Percentiles rank a stretch among this genome's conserved stretches.
phyloP scores from a whole-genome alignment of 495 filamentous ascomycete genomes.

The Aspergillus nidulans region DNA sequence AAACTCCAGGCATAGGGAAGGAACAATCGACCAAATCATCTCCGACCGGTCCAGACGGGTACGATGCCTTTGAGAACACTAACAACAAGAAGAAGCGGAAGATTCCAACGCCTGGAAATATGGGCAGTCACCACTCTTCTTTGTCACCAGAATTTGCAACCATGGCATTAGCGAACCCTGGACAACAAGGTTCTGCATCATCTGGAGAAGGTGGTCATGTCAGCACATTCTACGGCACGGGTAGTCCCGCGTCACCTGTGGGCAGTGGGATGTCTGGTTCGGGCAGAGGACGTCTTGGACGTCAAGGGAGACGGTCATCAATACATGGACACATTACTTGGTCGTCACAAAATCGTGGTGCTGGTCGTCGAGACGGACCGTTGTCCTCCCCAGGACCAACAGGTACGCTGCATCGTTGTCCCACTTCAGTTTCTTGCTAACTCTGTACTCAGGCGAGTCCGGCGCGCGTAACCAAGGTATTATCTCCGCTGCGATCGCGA shows the following conservation, averaged over 20 bases:
- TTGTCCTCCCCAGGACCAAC: constrained; percentile 37
- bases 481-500: constrained; percentile 86
- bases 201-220: constrained; percentile 44
- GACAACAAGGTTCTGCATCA: constrained; percentile 35
- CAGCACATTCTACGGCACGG: constrained; percentile 55
- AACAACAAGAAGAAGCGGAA: constrained; percentile 99
- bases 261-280: constrained; percentile 69
- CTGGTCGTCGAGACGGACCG: constrained; percentile 35
- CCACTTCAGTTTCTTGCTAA: constrained; percentile 3
- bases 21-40: constrained; percentile 29
- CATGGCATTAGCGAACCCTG: constrained; percentile 52
- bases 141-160: constrained; percentile 59
- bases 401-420: constrained; percentile 25
- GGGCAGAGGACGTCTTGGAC: constrained; percentile 73
- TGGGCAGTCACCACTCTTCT: constrained; percentile 57
- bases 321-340: constrained; percentile 36
- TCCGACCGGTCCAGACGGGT: constrained; percentile 65
- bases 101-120: constrained; percentile 80
- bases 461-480: constrained; percentile 61
- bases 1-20: constrained; percentile 24
- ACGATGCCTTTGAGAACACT: constrained; percentile 96
- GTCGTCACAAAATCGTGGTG: constrained; percentile 30
- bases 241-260: constrained; percentile 45
- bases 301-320: constrained; percentile 60
- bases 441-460: constrained; percentile 27